Conservation (phyloP, 192 early-diverging fungal genomes). For the Entophlyctis luteolus region DNA sequence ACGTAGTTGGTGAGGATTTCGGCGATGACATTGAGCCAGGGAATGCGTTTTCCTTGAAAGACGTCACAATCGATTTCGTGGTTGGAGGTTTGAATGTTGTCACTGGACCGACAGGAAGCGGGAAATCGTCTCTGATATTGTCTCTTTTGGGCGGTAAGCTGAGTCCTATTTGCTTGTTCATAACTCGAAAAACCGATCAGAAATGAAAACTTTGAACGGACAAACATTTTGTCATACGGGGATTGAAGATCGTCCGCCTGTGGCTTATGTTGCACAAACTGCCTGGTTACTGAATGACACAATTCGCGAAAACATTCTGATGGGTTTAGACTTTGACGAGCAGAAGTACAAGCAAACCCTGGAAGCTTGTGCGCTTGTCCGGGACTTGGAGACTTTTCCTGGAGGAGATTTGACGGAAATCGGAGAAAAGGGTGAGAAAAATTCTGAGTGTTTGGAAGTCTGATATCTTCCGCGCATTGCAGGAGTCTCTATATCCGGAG, state of each 20-base stretch:
- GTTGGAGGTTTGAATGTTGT: slow-evolving; percentile 57
- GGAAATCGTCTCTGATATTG: slow-evolving; percentile 69
- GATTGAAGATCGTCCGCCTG: neutral
- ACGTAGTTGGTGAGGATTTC: neutral
- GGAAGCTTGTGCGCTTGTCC: slow-evolving; percentile 72
- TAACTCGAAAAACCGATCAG: slow-evolving; percentile 7
- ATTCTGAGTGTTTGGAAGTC: too few relatives aligned
- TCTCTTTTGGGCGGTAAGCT: slow-evolving; percentile 72
- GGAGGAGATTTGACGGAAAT: slow-evolving; percentile 45
- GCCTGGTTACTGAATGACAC: slow-evolving; percentile 59
- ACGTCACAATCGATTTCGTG: slow-evolving; percentile 27
- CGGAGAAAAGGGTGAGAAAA: slow-evolving; percentile 33
- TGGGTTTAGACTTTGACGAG: slow-evolving; percentile 69
- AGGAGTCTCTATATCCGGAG: slow-evolving; percentile 45
- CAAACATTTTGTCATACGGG: neutral
- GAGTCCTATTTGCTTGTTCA: neutral
- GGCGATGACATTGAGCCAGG: slow-evolving; percentile 1
- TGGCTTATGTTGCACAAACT: slow-evolving; percentile 80
- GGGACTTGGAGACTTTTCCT: slow-evolving; percentile 75
- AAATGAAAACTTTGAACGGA: slow-evolving; percentile 26
- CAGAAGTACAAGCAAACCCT: slow-evolving; percentile 74
- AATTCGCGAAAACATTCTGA: slow-evolving; percentile 72
- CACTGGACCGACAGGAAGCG: slow-evolving; percentile 76
- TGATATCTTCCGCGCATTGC: too few relatives aligned
- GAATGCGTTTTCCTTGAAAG: slow-evolving; percentile 28